These are phyloP conservation scores for Yamagishiella unicocca DNA, from an alignment of 139 green algal genomes.

Conservation along the genomic window DNA sequence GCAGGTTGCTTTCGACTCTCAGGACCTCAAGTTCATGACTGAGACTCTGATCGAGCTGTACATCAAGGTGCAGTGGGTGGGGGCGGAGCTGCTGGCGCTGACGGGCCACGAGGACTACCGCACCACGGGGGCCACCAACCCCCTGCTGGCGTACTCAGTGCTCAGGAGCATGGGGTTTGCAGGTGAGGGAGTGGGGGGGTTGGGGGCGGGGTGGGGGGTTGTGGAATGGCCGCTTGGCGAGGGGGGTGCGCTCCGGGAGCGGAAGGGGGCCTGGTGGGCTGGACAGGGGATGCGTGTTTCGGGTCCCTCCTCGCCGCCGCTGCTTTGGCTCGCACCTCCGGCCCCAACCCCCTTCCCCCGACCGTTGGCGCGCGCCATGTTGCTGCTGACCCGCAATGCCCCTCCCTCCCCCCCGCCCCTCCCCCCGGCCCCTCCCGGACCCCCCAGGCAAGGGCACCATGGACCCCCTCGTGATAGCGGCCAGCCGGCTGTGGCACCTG, in stretches of 20 bases:
- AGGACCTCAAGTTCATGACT: conserved; percentile 42
- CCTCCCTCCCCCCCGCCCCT: background rate
- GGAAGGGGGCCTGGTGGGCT: background rate
- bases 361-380: too few relatives aligned
- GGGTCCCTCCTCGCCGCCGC: too few relatives aligned
- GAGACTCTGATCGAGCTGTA: conserved; percentile 29
- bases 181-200: background rate
- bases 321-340: too few relatives aligned
- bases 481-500: conserved; percentile 25
- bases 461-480: conserved; percentile 9
- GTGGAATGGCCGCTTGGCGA: background rate
- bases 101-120: conserved; percentile 10
- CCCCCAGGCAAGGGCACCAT: conserved; percentile 30
- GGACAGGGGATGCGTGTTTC: too few relatives aligned
- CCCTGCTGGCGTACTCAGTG: conserved; percentile 34
- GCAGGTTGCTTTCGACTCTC: conserved; percentile 27
- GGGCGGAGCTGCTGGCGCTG: conserved; percentile 18
- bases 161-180: conserved; percentile 11
- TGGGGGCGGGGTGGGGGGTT: background rate
- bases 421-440: background rate
- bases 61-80: conserved; percentile 33
- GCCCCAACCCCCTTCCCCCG: too few relatives aligned
- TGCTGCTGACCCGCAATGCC: background rate
- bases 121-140: conserved; percentile 1
- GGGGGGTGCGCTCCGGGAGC: background rate